Percentiles rank a stretch among this genome's conserved stretches.
Evolutionary conservation across 2,329 filamentous ascomycete genomes (phyloP).

Genomic region (Raffaelea arxii): DNA sequence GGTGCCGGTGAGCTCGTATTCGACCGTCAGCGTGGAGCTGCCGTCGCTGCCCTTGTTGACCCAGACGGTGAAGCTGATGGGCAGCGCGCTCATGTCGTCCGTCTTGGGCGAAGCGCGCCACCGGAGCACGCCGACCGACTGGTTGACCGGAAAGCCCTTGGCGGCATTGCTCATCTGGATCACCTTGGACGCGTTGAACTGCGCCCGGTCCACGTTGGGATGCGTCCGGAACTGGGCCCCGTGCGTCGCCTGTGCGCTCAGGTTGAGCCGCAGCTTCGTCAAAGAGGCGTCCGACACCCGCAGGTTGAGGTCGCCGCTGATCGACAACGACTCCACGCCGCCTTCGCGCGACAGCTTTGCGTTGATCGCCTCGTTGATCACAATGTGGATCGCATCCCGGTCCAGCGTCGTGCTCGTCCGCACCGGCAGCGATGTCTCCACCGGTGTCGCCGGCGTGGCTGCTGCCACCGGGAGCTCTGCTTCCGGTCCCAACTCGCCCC

Average conservation of each 20-base stretch:
- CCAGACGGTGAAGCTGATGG: slow-evolving; percentile 96
- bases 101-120: slow-evolving; percentile 81
- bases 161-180: slow-evolving; percentile 85
- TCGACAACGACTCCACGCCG: slow-evolving; percentile 71
- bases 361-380: slow-evolving; percentile 80
- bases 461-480: slow-evolving; percentile 68
- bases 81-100: slow-evolving; percentile 71
- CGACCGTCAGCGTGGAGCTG: slow-evolving; percentile 83
- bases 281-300: slow-evolving; percentile 81
- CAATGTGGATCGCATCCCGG: slow-evolving; percentile 78
- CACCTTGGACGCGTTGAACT: slow-evolving; percentile 71
- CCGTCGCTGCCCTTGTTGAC: slow-evolving; percentile 76
- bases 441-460: slow-evolving; percentile 33
- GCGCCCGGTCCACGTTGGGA: slow-evolving; percentile 85
- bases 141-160: slow-evolving; percentile 90
- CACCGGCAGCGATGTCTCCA: slow-evolving; percentile 1
- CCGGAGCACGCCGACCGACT: slow-evolving; percentile 82
- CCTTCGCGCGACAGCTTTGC: slow-evolving; percentile 86
- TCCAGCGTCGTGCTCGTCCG: slow-evolving; percentile 60
- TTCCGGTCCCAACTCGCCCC: slow-evolving; percentile 81
- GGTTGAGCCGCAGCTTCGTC: slow-evolving; percentile 81
- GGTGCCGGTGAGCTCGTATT: slow-evolving; percentile 83
- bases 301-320: slow-evolving; percentile 87
- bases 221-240: slow-evolving; percentile 91
- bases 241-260: slow-evolving; percentile 66